A percentile compares a stretch with the other conserved stretches of the same genome.
Conservation (phyloP, 2,329 filamentous ascomycete species). For the Venturia nashicola region DNA sequence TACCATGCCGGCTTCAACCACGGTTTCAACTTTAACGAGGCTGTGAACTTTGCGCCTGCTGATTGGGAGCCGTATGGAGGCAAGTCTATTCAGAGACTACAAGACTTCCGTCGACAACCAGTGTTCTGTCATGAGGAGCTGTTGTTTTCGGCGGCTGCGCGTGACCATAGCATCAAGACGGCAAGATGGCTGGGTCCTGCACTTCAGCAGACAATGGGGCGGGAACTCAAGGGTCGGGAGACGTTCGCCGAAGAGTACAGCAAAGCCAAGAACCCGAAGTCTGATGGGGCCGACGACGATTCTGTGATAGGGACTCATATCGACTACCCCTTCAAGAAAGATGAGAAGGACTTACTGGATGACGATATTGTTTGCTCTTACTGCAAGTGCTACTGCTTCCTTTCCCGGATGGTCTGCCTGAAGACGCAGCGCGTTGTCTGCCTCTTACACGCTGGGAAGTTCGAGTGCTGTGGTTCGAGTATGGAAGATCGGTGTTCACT, state of each 20-base stretch:
- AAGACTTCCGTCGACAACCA: slow-evolving; percentile 78
- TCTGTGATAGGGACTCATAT: slow-evolving; percentile 18
- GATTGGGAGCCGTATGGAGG: slow-evolving; percentile 95
- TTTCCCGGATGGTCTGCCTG: slow-evolving; percentile 80
- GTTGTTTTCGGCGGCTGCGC: slow-evolving; percentile 72
- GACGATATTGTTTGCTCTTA: slow-evolving; percentile 86
- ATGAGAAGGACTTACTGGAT: slow-evolving; percentile 65
- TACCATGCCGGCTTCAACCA: slow-evolving; percentile 99
- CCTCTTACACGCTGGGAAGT: slow-evolving; percentile 65
- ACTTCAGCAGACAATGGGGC: slow-evolving; percentile 61
- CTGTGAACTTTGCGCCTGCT: slow-evolving; percentile 88
- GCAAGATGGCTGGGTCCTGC: slow-evolving; percentile 93
- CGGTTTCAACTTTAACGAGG: slow-evolving; percentile 96
- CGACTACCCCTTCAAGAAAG: slow-evolving; percentile 20
- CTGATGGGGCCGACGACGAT: slow-evolving; percentile 44
- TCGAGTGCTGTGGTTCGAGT: slow-evolving; percentile 64
- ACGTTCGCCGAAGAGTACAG: slow-evolving; percentile 57
- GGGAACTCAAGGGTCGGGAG: slow-evolving; percentile 58
- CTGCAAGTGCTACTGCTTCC: slow-evolving; percentile 85
- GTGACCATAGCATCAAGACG: slow-evolving; percentile 69
- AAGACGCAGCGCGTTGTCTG: slow-evolving; percentile 74
- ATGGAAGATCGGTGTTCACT: slow-evolving; percentile 53
- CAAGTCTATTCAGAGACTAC: slow-evolving; percentile 71
- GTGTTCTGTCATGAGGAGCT: slow-evolving; percentile 97
- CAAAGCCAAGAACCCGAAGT: slow-evolving; percentile 26